Conservation (phyloP, 2,329 filamentous ascomycete species). For the Fusarium anthophilum region DNA sequence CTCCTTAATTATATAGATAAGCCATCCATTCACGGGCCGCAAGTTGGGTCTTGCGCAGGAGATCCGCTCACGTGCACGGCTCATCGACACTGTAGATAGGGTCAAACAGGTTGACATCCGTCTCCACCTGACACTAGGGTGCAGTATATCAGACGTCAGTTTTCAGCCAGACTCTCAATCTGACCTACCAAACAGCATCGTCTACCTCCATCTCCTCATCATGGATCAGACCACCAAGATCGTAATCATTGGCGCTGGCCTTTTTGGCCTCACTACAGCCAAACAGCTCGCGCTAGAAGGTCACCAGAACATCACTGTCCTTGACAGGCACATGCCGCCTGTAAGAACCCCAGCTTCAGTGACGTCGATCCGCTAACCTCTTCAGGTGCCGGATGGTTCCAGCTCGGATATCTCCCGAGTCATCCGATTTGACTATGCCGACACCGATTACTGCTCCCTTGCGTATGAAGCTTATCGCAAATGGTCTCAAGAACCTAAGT, state of each 20-base stretch:
- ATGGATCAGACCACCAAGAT: conserved; percentile 32
- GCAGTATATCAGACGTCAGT: neutral
- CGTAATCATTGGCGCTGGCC: conserved; percentile 45
- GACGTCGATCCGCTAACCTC: neutral
- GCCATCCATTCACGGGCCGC: too few species aligned
- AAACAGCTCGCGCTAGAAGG: conserved; percentile 39
- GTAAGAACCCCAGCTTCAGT: neutral
- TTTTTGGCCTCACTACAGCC: conserved; percentile 45
- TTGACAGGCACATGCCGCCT: conserved; percentile 47
- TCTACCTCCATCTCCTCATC: neutral
- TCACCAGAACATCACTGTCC: conserved; percentile 48
- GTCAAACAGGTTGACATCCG: neutral
- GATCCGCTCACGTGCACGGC: conserved; percentile 21
- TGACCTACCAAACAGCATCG: neutral
- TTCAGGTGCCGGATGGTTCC: conserved; percentile 45
- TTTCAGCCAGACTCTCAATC: neutral
- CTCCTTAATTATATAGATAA: too few species aligned
- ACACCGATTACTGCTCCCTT: conserved; percentile 67
- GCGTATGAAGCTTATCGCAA: conserved; percentile 47
- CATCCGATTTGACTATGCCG: conserved; percentile 66
- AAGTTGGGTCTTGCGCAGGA: neutral
- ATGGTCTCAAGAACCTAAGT: conserved; percentile 20
- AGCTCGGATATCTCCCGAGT: conserved; percentile 50
- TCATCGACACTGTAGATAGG: neutral
- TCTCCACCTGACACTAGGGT: neutral